Conservation (phyloP, 106 monocot species). For the Chionographis japonica region DNA sequence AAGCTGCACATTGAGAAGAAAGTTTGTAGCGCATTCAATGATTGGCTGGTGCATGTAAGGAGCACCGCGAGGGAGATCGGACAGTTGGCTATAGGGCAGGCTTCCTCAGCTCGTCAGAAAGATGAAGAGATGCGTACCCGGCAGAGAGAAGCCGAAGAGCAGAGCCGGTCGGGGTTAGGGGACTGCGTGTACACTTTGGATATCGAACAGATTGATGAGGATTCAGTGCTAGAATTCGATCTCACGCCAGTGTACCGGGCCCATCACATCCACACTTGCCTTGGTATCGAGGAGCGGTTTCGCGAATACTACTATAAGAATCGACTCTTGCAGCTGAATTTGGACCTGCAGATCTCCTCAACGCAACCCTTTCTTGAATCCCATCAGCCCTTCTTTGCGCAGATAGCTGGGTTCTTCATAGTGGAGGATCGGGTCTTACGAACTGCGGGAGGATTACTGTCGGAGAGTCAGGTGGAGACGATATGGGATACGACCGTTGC, state of each 20-base stretch:
- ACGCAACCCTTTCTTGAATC: constrained; percentile 81
- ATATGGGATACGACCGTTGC: constrained; percentile 51
- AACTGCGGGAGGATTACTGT: constrained; percentile 58
- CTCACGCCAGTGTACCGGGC: constrained; percentile 77
- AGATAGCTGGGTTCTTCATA: constrained; percentile 88
- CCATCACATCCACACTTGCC: constrained; percentile 64
- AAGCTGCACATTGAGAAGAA: constrained; percentile 62
- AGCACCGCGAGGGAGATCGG: constrained; percentile 68
- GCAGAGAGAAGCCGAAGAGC: constrained; percentile 70
- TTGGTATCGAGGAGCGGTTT: constrained; percentile 68
- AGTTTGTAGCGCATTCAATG: constrained; percentile 63
- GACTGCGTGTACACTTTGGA: constrained; percentile 57
- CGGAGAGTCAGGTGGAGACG: constrained; percentile 55
- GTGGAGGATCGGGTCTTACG: constrained; percentile 75
- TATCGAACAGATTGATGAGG: constrained; percentile 45
- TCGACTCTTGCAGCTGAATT: constrained; percentile 82
- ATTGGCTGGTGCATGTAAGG: constrained; percentile 80
- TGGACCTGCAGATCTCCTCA: constrained; percentile 69
- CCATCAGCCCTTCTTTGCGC: constrained; percentile 77
- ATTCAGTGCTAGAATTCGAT: constrained; percentile 59
- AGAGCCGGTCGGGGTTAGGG: constrained; percentile 40
- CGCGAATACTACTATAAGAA: constrained; percentile 83
- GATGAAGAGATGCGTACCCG: constrained; percentile 53
- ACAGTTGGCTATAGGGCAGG: constrained; percentile 66
- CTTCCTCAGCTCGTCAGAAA: constrained; percentile 64